Base-by-base conservation (phyloP, 2,329 filamentous ascomycete genomes). In the Fusarium burgessii region DNA sequence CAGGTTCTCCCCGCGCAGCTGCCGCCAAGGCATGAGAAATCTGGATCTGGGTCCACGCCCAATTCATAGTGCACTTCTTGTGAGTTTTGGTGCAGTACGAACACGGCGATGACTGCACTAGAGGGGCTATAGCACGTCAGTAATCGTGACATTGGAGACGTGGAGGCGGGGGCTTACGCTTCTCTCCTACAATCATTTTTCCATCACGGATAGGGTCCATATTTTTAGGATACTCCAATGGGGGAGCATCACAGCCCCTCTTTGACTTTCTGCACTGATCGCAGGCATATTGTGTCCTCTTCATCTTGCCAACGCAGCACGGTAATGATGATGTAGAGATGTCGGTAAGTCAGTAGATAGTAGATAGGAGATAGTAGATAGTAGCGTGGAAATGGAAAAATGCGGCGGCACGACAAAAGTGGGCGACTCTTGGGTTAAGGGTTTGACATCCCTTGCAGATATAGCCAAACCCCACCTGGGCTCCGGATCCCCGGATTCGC, bases 21-120 rank as follows among this genome's bases (percentile, higher is more conserved):
- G 62, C 63, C 9, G 54, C 62, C 2, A 66, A 20, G 3, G 63
- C 63, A 17, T 61, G 54, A 3, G 62, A 66, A 11, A 66, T 50
- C 32, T 66, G 29, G 32, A 67, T 25, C 36, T 52, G 42, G 3
- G 61, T 73, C 78, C 77, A 78, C 12, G 74, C 59, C 27, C 72
- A 66, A 9, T 78, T 72, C 41, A 77, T 59, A 2, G 77, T 76
- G 17, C 78, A 79, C 13, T 63, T 66, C 46, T 79, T 79, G 10
- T 74, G 72, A 18, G 78, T 79, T 58, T 73, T 77, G 8, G 64
- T 57, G 33, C 78, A 79, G 17, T 79, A 79, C 1, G 77, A 76
- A 50, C 78, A 79, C 47, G 77, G 68, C 2, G 55, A 54, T 4
- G 33, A 49, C 18, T 66, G 62, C 13, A 29, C 55, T 3, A 62